Conservation (phyloP, 352 stramenopile genomes). For the Globisporangium spiculum region DNA sequence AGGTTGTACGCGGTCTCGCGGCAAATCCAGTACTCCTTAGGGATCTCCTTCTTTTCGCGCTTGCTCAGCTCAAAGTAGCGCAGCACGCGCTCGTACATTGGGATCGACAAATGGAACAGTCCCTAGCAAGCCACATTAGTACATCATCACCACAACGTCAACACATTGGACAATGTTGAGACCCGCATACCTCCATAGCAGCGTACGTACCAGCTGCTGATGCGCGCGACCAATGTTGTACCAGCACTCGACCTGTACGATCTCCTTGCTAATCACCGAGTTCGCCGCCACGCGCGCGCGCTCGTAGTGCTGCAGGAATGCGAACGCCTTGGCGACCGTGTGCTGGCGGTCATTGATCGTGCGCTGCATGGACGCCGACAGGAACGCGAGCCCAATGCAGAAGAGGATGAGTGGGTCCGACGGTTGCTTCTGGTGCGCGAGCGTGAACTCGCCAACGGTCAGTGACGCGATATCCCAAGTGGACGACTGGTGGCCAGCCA, state of each 20-base stretch:
- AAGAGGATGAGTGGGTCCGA: slow-evolving; percentile 77
- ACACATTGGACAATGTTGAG: no score
- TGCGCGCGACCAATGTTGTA: slow-evolving; percentile 87
- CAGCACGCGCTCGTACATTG: slow-evolving; percentile 86
- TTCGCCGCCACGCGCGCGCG: slow-evolving; percentile 40
- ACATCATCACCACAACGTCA: not conserved
- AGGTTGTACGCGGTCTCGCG: slow-evolving; percentile 87
- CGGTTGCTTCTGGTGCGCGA: slow-evolving; percentile 77
- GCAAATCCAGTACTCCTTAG: slow-evolving; percentile 68
- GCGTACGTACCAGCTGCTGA: slow-evolving; percentile 70
- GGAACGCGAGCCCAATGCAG: slow-evolving; percentile 80
- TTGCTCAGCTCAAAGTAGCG: slow-evolving; percentile 71
- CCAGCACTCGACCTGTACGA: slow-evolving; percentile 73
- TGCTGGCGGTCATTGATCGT: slow-evolving; percentile 85
- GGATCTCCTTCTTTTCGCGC: slow-evolving; percentile 41
- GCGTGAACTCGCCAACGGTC: slow-evolving; percentile 79
- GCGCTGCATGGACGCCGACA: slow-evolving; percentile 82
- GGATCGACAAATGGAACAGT: slow-evolving; percentile 82
- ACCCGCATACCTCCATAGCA: not conserved
- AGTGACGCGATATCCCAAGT: slow-evolving; percentile 84
- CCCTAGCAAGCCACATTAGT: slow-evolving; percentile 36
- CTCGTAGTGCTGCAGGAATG: slow-evolving; percentile 84
- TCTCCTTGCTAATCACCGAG: slow-evolving; percentile 57
- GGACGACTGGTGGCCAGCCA: slow-evolving; percentile 80
- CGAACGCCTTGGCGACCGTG: slow-evolving; percentile 83